Evolutionary conservation across 1,284 basidiomycete genomes (phyloP).

Genomic region (Entoloma clypeatum): DNA sequence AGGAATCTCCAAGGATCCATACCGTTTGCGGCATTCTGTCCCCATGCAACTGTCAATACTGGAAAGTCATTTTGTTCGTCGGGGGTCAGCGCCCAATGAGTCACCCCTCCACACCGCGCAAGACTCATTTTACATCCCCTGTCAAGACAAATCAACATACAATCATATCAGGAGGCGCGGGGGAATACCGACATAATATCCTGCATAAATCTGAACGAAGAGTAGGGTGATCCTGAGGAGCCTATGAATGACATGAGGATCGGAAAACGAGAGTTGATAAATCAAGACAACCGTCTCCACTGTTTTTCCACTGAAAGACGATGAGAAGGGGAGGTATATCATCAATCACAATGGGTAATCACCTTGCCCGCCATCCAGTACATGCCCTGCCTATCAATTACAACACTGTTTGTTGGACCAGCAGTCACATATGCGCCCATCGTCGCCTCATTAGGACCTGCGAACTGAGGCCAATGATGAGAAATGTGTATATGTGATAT

Average conservation of each 20-base stretch:
- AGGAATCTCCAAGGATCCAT: conserved; percentile 8
- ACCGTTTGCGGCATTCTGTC: conserved; percentile 80
- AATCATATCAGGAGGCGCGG: conserved; percentile 1
- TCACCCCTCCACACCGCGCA: conserved; percentile 82
- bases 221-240: conserved; percentile 78
- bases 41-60: conserved; percentile 82
- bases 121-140: conserved; percentile 72
- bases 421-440: conserved; percentile 70
- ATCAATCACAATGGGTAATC: too few species aligned
- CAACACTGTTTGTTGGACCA: conserved; percentile 80
- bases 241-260: conserved; percentile 37
- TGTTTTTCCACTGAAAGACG: conserved; percentile 77
- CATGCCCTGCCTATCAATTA: conserved; percentile 81
- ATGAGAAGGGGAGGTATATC: conserved; percentile 5
- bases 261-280: conserved; percentile 8
- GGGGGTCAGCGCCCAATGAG: conserved; percentile 76
- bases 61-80: conserved; percentile 70
- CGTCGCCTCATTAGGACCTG: conserved; percentile 61
- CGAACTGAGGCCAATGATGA: conserved; percentile 46
- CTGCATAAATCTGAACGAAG: conserved; percentile 75
- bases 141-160: conserved; percentile 6
- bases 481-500: neutral
- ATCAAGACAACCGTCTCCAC: conserved; percentile 69
- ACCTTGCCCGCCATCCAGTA: conserved; percentile 85
- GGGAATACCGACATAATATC: conserved; percentile 62